Evolutionary conservation across 192 early-diverging fungal genomes (phyloP).

Genomic region (Backusella circina): DNA sequence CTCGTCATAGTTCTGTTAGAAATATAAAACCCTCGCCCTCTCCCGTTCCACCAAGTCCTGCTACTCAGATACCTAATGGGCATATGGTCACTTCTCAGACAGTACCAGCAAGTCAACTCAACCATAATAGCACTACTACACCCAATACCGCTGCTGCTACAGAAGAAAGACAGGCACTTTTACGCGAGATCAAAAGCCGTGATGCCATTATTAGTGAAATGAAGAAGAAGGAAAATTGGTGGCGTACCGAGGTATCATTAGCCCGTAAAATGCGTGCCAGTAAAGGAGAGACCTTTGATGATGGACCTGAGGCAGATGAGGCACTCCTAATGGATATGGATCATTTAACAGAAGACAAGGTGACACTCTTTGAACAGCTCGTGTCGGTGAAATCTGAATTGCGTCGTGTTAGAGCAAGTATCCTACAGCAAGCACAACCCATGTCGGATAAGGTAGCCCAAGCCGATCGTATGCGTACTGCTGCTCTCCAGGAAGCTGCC

Average conservation of each 20-base stretch:
- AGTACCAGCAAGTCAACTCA: not conserved
- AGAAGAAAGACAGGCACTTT: constrained; percentile 10
- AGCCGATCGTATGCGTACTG: constrained; percentile 48
- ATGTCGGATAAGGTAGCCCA: constrained; percentile 48
- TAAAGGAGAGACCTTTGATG: constrained; percentile 4
- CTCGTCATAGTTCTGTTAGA: constrained; percentile 7
- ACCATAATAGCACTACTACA: not conserved
- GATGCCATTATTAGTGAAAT: constrained; percentile 34
- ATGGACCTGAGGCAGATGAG: constrained; percentile 26
- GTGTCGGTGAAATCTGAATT: constrained; percentile 55
- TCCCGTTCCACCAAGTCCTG: not conserved
- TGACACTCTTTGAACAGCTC: constrained; percentile 46
- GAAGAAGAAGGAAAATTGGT: constrained; percentile 44
- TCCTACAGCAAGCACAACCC: constrained; percentile 50
- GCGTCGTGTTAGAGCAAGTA: constrained; percentile 40
- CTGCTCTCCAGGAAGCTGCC: constrained; percentile 57
- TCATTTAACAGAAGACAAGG: constrained; percentile 44
- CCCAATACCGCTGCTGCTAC: not conserved
- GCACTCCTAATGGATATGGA: constrained; percentile 30
- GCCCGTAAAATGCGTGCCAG: constrained; percentile 23
- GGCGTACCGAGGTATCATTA: constrained; percentile 37
- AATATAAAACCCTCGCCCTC: not conserved
- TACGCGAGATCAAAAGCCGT: constrained; percentile 35
- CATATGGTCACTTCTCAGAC: not conserved
- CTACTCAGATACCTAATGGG: not conserved